Base-by-base conservation (phyloP, 2,329 filamentous ascomycete genomes). In the Colletotrichum magnum region DNA sequence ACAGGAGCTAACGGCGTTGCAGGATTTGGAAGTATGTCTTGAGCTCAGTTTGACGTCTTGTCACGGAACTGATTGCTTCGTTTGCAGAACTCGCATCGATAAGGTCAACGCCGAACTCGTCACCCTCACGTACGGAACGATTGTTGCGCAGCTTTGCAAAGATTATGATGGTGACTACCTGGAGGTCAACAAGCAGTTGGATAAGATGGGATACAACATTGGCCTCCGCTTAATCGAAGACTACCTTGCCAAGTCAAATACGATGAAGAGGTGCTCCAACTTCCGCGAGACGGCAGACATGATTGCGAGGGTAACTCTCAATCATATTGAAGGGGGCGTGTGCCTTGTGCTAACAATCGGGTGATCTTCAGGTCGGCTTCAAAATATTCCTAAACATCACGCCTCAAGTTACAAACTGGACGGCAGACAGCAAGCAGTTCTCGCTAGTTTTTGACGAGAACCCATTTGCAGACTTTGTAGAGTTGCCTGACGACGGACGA, bases 121-220 rank as follows among this genome's bases (percentile, higher is more conserved):
- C 60, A 98, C 95, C 53, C 88, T 99, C 76, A 99, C 96, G 39
- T 99, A 99, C 81, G 96, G 96, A 77, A 98, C 96, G 26, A 97
- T 99, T 72, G 96, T 99, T 66, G 93, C 94, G 66, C 95, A 98
- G 80, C 87, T 99, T 73, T 98, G 95, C 85, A 95, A 95, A 81
- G 96, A 99, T 84, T 97, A 95, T 79, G 94, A 98, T 75, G 91
- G 90, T 76, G 94, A 98, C 83, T 99, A 99, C 79, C 86, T 89
- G 59, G 94, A 98, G 80, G 95, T 99, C 79, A 99, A 99, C 84
- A 94, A 95, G 80, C 96, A 99, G 80, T 88, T 99, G 52, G 96
- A 99, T 79, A 97, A 95, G 83, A 99, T 99, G 96, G 96, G 96
- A 64, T 98, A 98, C 84, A 98, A 98, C 77, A 99, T 99, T 73